Conservation (phyloP, 179 eudicot genomes). For the Beta macrorhiza region DNA sequence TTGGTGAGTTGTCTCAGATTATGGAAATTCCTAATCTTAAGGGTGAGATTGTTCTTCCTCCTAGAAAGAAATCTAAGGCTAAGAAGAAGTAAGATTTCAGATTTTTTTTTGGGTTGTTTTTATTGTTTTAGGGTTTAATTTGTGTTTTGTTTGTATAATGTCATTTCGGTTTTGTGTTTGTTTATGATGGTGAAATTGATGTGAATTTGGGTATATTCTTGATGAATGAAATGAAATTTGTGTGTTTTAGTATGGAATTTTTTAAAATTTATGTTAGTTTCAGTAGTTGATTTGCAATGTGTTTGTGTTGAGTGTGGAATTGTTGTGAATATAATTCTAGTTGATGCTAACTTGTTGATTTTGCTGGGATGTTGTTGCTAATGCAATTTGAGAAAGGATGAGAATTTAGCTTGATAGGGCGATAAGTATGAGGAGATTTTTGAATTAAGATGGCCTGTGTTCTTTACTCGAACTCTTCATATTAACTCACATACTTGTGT, state of each 20-base stretch:
- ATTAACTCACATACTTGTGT: no score
- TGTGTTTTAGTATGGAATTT: not conserved
- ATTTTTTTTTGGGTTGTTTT: not conserved
- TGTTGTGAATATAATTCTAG: not conserved
- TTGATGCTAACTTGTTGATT: not conserved
- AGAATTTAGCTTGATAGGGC: not conserved
- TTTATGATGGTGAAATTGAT: conserved; percentile 13
- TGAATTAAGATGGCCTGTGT: not conserved
- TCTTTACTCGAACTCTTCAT: no score
- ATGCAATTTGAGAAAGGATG: not conserved
- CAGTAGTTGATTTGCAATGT: not conserved
- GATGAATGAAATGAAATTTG: conserved; percentile 1
- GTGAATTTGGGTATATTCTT: not conserved
- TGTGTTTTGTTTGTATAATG: conserved; percentile 1
- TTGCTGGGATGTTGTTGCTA: not conserved
- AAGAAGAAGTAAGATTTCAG: conserved; percentile 53
- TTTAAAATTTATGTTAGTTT: not conserved
- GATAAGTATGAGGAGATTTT: no score
- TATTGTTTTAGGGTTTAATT: not conserved
- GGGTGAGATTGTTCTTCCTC: conserved; percentile 82
- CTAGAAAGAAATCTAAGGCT: conserved; percentile 47
- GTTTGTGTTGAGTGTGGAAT: not conserved
- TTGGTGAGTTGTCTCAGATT: conserved; percentile 44
- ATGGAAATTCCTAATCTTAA: conserved; percentile 74
- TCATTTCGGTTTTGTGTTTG: not conserved